Conservation (phyloP, 768 basidiomycete species). For the Podaxis sp. region DNA sequence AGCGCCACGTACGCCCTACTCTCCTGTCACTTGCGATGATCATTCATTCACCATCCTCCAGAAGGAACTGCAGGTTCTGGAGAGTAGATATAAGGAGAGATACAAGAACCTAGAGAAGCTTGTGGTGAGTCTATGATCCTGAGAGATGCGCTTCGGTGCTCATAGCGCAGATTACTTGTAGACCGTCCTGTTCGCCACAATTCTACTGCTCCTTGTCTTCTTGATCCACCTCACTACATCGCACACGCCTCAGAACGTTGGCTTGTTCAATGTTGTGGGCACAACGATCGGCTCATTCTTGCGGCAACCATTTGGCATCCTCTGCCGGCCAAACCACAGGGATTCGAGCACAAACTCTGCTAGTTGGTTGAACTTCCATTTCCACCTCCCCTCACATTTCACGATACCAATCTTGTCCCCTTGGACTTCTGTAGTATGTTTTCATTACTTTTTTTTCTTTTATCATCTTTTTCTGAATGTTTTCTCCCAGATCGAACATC, state of each 20-base stretch:
- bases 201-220: conserved; percentile 34
- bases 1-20: conserved; percentile 40
- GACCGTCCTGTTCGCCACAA: conserved; percentile 28
- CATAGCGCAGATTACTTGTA: not conserved
- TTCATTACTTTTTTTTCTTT: not conserved
- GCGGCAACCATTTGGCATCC: not conserved
- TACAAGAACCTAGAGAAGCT: conserved; percentile 49
- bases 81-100: conserved; percentile 43
- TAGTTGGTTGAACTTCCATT: conserved; percentile 2
- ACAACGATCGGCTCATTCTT: not conserved
- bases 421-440: conserved; percentile 68
- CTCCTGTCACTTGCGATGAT: not conserved
- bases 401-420: conserved; percentile 79
- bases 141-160: not conserved
- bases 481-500: conserved; percentile 66
- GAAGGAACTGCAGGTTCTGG: conserved; percentile 41
- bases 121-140: conserved; percentile 33
- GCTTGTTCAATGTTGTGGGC: not conserved
- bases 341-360: not conserved
- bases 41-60: conserved; percentile 20
- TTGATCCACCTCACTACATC: conserved; percentile 33
- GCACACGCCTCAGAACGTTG: conserved; percentile 21
- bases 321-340: conserved; percentile 18
- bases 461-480: not conserved
- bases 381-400: conserved; percentile 52